A percentile compares a stretch with the other conserved stretches of the same genome.
Conservation (phyloP, 2,329 filamentous ascomycete genomes). For the Akanthomyces lecanii region DNA sequence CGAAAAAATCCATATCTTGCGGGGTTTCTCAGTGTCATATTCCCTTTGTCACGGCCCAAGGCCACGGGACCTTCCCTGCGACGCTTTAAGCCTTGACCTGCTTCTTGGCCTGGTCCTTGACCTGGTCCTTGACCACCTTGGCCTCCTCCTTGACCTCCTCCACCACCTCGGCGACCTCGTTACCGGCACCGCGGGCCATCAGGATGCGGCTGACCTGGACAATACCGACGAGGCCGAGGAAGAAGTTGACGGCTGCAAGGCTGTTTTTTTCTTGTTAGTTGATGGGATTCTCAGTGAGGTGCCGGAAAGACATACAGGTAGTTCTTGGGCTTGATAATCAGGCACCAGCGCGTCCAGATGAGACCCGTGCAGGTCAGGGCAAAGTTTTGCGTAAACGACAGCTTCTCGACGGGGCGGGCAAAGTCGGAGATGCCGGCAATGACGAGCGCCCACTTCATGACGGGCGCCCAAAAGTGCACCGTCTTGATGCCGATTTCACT, state of each 20-base stretch:
- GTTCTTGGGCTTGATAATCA: conserved; percentile 94
- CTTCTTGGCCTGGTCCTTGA: conserved; percentile 9
- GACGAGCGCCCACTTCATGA: conserved; percentile 97
- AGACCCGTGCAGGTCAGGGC: conserved; percentile 85
- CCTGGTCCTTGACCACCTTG: conserved; percentile 26
- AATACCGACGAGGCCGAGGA: conserved; percentile 83
- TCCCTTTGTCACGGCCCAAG: not conserved
- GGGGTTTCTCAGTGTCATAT: too few relatives aligned
- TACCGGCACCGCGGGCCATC: conserved; percentile 58
- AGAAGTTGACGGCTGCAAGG: conserved; percentile 95
- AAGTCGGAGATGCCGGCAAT: conserved; percentile 90
- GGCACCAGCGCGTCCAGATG: conserved; percentile 99
- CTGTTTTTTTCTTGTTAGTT: conserved; percentile 36
- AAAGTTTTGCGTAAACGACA: conserved; percentile 87
- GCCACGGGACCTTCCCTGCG: not conserved
- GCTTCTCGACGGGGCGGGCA: conserved; percentile 82
- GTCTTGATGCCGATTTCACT: conserved; percentile 82
- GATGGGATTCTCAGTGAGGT: too few relatives aligned
- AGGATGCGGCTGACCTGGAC: conserved; percentile 78
- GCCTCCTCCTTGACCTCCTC: conserved; percentile 32
- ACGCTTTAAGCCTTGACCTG: conserved; percentile 27
- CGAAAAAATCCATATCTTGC: not conserved
- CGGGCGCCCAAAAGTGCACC: conserved; percentile 97
- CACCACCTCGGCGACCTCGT: conserved; percentile 34
- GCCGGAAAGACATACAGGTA: conserved; percentile 59